phyloP scores from a whole-genome alignment of 257 asterid genomes.

The Rhazya stricta region DNA sequence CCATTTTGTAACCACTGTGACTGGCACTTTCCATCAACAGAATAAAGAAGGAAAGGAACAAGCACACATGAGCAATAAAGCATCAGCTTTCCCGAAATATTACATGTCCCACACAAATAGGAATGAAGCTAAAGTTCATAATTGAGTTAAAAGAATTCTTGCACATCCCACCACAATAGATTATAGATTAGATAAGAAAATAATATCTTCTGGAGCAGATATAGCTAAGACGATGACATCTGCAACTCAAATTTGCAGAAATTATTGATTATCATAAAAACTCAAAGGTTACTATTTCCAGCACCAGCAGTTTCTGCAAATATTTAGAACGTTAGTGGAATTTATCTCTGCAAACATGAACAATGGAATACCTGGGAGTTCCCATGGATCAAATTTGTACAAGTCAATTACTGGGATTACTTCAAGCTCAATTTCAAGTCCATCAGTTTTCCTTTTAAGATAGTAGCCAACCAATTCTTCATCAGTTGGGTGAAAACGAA shows the following conservation, averaged over 20 bases:
- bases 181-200: neutral
- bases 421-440: conserved; percentile 49
- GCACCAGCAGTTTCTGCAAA: conserved; percentile 5
- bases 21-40: conserved; percentile 9
- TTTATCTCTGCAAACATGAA: neutral
- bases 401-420: conserved; percentile 44
- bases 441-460: conserved; percentile 44
- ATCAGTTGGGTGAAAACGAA: conserved; percentile 53
- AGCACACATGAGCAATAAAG: conserved; percentile 19
- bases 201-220: neutral
- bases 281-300: neutral
- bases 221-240: neutral
- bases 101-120: neutral
- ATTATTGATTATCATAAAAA: neutral
- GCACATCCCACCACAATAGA: conserved; percentile 1
- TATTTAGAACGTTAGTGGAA: neutral
- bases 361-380: conserved; percentile 39
- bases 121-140: neutral
- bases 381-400: conserved; percentile 55
- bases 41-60: conserved; percentile 18
- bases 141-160: conserved; percentile 5
- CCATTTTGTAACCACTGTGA: conserved; percentile 9
- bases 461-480: conserved; percentile 49
- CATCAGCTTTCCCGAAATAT: conserved; percentile 15
- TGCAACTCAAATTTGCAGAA: neutral